These are phyloP conservation scores for Pistacia integerrima DNA, from an alignment of 345 rosid species.

Conservation along the genomic window DNA sequence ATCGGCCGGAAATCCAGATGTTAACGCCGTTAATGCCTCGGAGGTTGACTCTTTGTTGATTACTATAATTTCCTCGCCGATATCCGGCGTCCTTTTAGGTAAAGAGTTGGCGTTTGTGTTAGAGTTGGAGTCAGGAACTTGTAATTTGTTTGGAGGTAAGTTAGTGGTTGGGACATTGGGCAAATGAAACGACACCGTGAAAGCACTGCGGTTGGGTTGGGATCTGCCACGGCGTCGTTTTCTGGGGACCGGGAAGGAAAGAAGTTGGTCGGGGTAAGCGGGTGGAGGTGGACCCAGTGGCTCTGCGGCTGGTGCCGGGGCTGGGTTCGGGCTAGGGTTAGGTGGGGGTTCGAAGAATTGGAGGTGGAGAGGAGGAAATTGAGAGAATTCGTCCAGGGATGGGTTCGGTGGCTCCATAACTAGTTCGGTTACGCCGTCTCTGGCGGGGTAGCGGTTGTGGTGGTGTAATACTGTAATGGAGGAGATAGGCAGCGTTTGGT, in stretches of 20 bases:
- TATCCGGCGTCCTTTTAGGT: slow-evolving; percentile 26
- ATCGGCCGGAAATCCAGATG: slow-evolving; percentile 96
- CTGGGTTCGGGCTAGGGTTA: slow-evolving; percentile 36
- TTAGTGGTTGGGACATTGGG: slow-evolving; percentile 27
- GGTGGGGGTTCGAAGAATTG: slow-evolving; percentile 40
- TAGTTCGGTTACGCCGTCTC: background rate
- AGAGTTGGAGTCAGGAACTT: slow-evolving; percentile 17
- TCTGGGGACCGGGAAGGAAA: slow-evolving; percentile 58
- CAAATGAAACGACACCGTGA: slow-evolving; percentile 42
- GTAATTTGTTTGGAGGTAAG: slow-evolving; percentile 7
- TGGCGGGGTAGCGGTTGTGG: slow-evolving; percentile 3
- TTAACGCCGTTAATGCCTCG: slow-evolving; percentile 84
- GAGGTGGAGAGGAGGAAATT: slow-evolving; percentile 42
- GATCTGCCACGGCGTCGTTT: slow-evolving; percentile 89
- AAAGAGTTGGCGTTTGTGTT: slow-evolving; percentile 30
- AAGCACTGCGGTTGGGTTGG: slow-evolving; percentile 46
- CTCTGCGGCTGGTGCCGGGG: slow-evolving; percentile 32
- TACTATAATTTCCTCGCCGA: slow-evolving; percentile 85
- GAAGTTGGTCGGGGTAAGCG: background rate
- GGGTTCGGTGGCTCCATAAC: slow-evolving; percentile 49
- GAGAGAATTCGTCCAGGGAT: slow-evolving; percentile 38
- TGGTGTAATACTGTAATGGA: background rate
- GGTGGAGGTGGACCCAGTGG: background rate
- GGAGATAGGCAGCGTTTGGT: slow-evolving; percentile 17
- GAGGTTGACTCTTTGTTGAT: slow-evolving; percentile 87